Percentiles rank a stretch among this genome's conserved stretches.
These are phyloP conservation scores for Ulvella scutata DNA, from an alignment of 139 green algal species.

Conservation along the genomic window DNA sequence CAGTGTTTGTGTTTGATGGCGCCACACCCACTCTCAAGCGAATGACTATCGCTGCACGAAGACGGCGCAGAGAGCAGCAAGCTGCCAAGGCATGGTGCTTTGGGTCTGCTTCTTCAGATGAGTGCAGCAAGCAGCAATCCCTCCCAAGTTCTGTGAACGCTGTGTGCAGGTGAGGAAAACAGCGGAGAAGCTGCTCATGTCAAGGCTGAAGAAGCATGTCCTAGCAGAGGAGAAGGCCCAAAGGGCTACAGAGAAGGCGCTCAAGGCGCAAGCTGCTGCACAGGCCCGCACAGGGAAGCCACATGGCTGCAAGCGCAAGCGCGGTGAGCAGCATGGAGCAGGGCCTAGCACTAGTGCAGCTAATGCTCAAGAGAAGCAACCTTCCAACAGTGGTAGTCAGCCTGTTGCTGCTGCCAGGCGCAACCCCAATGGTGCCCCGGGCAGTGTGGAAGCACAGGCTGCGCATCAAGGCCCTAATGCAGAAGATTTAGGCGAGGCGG, in stretches of 20 bases:
- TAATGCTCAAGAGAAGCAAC: too few species aligned
- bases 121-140: too few species aligned
- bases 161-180: constrained; percentile 33
- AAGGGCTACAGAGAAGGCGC: neutral
- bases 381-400: too few species aligned
- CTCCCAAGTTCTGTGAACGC: too few species aligned
- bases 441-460: neutral
- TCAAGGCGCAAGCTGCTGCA: neutral
- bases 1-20: constrained; percentile 98
- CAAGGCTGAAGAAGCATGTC: constrained; percentile 53
- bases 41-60: constrained; percentile 51
- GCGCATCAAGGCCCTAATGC: neutral
- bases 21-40: constrained; percentile 84
- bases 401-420: too few species aligned
- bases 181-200: constrained; percentile 89
- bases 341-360: too few species aligned
- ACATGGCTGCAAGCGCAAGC: too few species aligned
- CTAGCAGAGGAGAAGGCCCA: constrained; percentile 5
- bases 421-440: neutral
- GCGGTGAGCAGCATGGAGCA: too few species aligned
- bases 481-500: neutral
- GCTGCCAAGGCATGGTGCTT: constrained; percentile 11
- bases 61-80: constrained; percentile 57
- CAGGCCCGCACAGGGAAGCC: too few species aligned
- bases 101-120: too few species aligned